Conservation (phyloP, 164 flowering plant species). For the Stephania yunnanensis region DNA sequence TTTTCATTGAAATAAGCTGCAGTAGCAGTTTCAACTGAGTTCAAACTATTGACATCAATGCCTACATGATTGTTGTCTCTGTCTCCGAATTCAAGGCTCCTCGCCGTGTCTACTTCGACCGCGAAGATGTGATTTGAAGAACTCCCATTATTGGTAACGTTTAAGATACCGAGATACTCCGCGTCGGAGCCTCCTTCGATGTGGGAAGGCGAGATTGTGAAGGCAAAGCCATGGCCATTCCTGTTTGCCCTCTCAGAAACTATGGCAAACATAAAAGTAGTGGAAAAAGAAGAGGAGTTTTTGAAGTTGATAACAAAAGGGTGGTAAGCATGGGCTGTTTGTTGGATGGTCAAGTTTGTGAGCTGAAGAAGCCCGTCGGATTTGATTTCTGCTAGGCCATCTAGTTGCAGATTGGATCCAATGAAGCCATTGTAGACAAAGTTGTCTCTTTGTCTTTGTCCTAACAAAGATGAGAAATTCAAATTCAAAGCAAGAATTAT, state of each 20-base stretch:
- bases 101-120: slow-evolving; percentile 21
- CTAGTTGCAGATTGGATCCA: not conserved
- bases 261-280: slow-evolving; percentile 20
- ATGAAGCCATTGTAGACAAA: not conserved
- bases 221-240: slow-evolving; percentile 22
- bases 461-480: not conserved
- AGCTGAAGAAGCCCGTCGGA: not conserved
- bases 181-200: not conserved
- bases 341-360: not conserved
- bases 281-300: slow-evolving; percentile 18
- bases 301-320: slow-evolving; percentile 17
- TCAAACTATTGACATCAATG: slow-evolving; percentile 30
- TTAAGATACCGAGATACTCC: slow-evolving; percentile 18
- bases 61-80: slow-evolving; percentile 44
- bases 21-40: slow-evolving; percentile 19
- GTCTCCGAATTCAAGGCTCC: slow-evolving; percentile 18
- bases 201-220: slow-evolving; percentile 11
- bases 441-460: not conserved
- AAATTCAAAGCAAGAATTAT: not conserved
- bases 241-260: not conserved
- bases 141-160: slow-evolving; percentile 8
- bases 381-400: not conserved
- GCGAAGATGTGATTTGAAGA: slow-evolving; percentile 13
- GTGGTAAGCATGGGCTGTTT: slow-evolving; percentile 20
- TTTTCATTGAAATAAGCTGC: slow-evolving; percentile 22